phyloP scores from a whole-genome alignment of 2,329 filamentous ascomycete species.

The Metarhizium humberi region DNA sequence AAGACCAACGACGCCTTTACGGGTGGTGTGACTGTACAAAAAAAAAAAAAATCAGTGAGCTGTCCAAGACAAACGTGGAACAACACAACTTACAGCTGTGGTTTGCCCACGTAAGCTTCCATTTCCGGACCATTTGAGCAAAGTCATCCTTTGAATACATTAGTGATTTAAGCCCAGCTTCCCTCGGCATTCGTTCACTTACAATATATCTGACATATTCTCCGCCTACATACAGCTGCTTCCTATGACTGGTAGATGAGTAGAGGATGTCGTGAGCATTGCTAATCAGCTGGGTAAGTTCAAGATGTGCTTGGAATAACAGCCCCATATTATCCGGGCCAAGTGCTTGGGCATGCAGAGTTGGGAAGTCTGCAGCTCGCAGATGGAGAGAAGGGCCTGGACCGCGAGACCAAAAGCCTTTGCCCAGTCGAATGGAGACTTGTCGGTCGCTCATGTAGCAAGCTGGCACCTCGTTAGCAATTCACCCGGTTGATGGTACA shows the following conservation, averaged over 20 bases:
- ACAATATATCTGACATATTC: slow-evolving; percentile 65
- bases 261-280: slow-evolving; percentile 69
- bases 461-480: slow-evolving; percentile 18
- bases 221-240: slow-evolving; percentile 60
- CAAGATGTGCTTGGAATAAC: slow-evolving; percentile 62
- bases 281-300: slow-evolving; percentile 62
- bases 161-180: not conserved
- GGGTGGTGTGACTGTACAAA: slow-evolving; percentile 42
- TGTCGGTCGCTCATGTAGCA: slow-evolving; percentile 60
- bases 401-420: slow-evolving; percentile 65
- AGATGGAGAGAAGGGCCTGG: slow-evolving; percentile 58
- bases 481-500: not conserved
- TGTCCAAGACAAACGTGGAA: not conserved
- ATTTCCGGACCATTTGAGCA: slow-evolving; percentile 56
- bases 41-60: not conserved
- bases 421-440: slow-evolving; percentile 62
- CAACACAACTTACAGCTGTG: slow-evolving; percentile 42
- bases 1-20: slow-evolving; percentile 60
- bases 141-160: slow-evolving; percentile 47
- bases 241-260: slow-evolving; percentile 59
- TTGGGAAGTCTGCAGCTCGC: slow-evolving; percentile 58
- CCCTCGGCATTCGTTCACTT: slow-evolving; percentile 4
- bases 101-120: slow-evolving; percentile 62
- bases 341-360: slow-evolving; percentile 46
- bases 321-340: slow-evolving; percentile 58